These are phyloP conservation scores for Amanita polypyramis DNA, from an alignment of 768 basidiomycete species.

Conservation along the genomic window DNA sequence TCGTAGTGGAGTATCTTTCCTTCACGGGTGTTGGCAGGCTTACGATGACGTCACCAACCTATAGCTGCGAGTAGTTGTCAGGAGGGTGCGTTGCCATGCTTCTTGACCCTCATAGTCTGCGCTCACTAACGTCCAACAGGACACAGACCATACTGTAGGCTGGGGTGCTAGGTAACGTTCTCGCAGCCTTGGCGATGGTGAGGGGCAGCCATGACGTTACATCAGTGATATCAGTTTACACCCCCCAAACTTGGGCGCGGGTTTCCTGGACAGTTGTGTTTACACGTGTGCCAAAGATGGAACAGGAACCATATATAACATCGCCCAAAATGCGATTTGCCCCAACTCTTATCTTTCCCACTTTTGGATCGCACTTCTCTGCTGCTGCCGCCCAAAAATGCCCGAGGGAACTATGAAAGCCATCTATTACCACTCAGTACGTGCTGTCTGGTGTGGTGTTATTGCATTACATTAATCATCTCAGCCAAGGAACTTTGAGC, in stretches of 20 bases:
- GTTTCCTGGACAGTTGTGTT: background rate
- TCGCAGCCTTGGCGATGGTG: too few relatives aligned
- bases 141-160: too few relatives aligned
- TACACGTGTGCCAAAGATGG: background rate
- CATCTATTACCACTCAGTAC: constrained; percentile 58
- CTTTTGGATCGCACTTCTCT: background rate
- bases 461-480: background rate
- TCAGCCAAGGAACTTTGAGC: constrained; percentile 56
- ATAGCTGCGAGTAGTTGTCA: background rate
- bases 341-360: background rate
- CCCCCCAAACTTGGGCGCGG: background rate
- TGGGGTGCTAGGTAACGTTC: background rate
- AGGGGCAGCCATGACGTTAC: too few relatives aligned
- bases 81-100: background rate
- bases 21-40: background rate
- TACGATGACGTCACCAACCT: background rate
- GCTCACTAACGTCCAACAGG: too few relatives aligned
- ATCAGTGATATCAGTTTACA: too few relatives aligned
- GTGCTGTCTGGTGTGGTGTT: constrained; percentile 8
- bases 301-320: background rate
- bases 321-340: background rate
- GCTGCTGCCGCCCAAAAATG: constrained; percentile 22
- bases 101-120: background rate
- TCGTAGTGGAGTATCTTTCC: background rate
- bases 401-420: constrained; percentile 63